Conservation (phyloP, 805 yeast species). For the Ogataea populi-albae region DNA sequence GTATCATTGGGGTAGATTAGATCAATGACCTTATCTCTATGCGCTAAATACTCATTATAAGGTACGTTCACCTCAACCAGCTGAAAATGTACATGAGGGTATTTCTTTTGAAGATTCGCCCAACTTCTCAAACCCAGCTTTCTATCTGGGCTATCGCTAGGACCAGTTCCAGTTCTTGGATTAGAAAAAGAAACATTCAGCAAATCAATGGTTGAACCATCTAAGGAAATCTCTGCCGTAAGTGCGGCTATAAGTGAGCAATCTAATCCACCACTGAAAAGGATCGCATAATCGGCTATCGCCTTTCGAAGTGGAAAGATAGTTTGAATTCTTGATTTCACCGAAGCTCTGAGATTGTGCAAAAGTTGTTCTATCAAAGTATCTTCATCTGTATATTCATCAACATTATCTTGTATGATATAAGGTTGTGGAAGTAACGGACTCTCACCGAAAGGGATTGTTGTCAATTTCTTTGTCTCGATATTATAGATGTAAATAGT, state of each 20-base stretch:
- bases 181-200: constrained; percentile 91
- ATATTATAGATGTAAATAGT: constrained; percentile 44
- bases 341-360: constrained; percentile 35
- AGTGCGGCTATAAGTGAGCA: constrained; percentile 77
- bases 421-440: constrained; percentile 17
- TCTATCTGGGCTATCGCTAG: constrained; percentile 83
- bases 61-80: constrained; percentile 72
- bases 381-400: neutral
- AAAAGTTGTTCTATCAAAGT: constrained; percentile 23
- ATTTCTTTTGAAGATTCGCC: constrained; percentile 44
- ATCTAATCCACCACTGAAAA: constrained; percentile 95
- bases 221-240: constrained; percentile 33
- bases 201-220: constrained; percentile 57
- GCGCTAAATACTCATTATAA: constrained; percentile 58
- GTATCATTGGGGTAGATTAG: constrained; percentile 82
- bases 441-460: constrained; percentile 13
- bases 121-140: constrained; percentile 65
- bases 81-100: constrained; percentile 41
- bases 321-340: constrained; percentile 50
- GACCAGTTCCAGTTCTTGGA: constrained; percentile 63
- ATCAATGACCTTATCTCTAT: constrained; percentile 50
- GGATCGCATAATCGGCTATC: constrained; percentile 47
- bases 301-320: constrained; percentile 53
- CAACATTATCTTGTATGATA: constrained; percentile 9
- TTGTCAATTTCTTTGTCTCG: constrained; percentile 15